A percentile compares a stretch with the other conserved stretches of the same genome.
Conservation (phyloP, 176 grass and related monocot species). For the Oryza meridionalis region DNA sequence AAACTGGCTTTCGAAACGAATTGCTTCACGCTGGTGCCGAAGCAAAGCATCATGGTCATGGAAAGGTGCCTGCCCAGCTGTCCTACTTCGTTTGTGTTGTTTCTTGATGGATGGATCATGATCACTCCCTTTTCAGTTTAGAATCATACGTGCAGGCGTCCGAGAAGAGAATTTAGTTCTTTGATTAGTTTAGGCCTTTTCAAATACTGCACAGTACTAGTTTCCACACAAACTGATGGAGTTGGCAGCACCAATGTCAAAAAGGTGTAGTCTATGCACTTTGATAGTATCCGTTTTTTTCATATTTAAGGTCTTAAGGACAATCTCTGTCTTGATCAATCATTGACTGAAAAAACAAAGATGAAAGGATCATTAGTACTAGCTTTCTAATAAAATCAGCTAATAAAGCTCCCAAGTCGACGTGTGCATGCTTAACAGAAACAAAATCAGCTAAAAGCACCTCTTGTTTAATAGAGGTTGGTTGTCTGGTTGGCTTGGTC, state of each 20-base stretch:
- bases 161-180: not conserved
- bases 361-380: not conserved
- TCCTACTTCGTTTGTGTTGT: not conserved
- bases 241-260: not conserved
- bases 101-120: not conserved
- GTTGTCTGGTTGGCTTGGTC: not conserved
- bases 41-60: not conserved
- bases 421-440: not conserved
- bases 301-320: not conserved
- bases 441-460: not conserved
- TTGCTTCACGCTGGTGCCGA: not conserved
- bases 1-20: not conserved
- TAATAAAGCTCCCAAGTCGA: not conserved
- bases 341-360: not conserved
- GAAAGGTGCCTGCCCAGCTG: conserved; percentile 12
- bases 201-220: not conserved
- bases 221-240: not conserved
- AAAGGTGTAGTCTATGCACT: not conserved
- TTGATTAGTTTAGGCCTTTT: not conserved
- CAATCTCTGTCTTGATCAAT: not conserved
- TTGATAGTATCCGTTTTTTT: not conserved
- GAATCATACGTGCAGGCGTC: not conserved
- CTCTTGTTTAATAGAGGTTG: not conserved
- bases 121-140: not conserved
- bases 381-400: no score